Conservation (phyloP, 495 filamentous ascomycete species). For the Aspergillus diversus region DNA sequence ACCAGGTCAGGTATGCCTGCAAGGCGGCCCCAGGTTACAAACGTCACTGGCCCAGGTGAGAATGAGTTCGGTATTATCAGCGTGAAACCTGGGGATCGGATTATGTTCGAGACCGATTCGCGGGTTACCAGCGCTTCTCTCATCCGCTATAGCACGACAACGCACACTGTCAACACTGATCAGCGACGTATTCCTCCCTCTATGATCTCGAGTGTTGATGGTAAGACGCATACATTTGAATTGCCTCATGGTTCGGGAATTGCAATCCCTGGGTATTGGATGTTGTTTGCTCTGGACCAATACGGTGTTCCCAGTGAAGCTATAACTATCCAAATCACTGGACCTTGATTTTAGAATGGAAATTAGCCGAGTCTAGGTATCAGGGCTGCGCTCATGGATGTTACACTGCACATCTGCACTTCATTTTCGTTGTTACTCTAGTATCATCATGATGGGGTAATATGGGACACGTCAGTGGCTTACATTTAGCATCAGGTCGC, state of each 20-base stretch:
- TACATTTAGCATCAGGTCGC: no score
- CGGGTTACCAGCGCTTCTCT: constrained; percentile 32
- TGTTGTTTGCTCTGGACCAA: constrained; percentile 16
- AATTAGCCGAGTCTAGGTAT: no score
- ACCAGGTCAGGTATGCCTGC: constrained; percentile 42
- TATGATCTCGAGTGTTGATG: constrained; percentile 14
- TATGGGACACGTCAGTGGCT: no score
- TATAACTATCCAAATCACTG: background rate
- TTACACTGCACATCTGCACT: no score
- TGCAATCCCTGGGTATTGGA: constrained; percentile 15
- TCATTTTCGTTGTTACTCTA: no score
- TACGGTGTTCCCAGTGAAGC: constrained; percentile 11
- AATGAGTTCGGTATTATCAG: background rate
- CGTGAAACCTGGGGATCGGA: constrained; percentile 32
- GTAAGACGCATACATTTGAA: constrained; percentile 33
- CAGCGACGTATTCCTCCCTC: constrained; percentile 55
- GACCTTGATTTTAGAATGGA: no score
- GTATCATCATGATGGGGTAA: no score
- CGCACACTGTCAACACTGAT: constrained; percentile 64
- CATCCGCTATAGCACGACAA: constrained; percentile 50
- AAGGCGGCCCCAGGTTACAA: constrained; percentile 42
- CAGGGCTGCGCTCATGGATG: no score
- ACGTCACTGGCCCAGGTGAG: constrained; percentile 18
- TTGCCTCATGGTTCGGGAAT: constrained; percentile 58
- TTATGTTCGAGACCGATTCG: constrained; percentile 23